phyloP scores from a whole-genome alignment of 768 basidiomycete species.

The Kondoa malvinella region DNA sequence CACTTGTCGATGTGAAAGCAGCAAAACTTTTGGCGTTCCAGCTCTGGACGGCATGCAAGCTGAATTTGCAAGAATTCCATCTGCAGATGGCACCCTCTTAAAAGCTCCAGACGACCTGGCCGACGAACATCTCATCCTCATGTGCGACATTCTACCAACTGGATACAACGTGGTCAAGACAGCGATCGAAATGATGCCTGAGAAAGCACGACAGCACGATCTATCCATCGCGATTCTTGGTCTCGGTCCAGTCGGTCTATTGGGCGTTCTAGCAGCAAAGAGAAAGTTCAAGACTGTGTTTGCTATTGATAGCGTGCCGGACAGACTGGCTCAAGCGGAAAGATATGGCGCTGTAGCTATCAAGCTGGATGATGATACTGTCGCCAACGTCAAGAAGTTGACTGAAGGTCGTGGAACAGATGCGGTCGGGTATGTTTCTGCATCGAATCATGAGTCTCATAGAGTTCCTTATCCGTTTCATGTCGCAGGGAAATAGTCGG shows the following conservation, averaged over 20 bases:
- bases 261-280: constrained; percentile 12
- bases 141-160: constrained; percentile 32
- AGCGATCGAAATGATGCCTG: constrained; percentile 26
- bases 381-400: constrained; percentile 17
- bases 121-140: constrained; percentile 15
- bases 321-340: constrained; percentile 25
- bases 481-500: constrained; percentile 4
- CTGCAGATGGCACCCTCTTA: constrained; percentile 27
- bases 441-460: background rate
- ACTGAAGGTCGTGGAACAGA: constrained; percentile 30
- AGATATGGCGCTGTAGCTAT: constrained; percentile 32
- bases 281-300: constrained; percentile 22
- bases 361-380: constrained; percentile 21
- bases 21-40: constrained; percentile 23
- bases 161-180: constrained; percentile 26
- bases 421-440: constrained; percentile 23
- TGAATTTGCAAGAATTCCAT: constrained; percentile 26
- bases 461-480: background rate
- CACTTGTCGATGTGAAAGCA: constrained; percentile 26
- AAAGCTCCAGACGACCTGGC: constrained; percentile 20
- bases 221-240: constrained; percentile 30
- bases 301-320: constrained; percentile 23
- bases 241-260: constrained; percentile 31
- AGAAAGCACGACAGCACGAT: constrained; percentile 17
- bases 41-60: constrained; percentile 28